Evolutionary conservation across 768 basidiomycete species (phyloP), one percentile per base, ranked within the genome.

Genomic region (Suillus cothurnatus): DNA sequence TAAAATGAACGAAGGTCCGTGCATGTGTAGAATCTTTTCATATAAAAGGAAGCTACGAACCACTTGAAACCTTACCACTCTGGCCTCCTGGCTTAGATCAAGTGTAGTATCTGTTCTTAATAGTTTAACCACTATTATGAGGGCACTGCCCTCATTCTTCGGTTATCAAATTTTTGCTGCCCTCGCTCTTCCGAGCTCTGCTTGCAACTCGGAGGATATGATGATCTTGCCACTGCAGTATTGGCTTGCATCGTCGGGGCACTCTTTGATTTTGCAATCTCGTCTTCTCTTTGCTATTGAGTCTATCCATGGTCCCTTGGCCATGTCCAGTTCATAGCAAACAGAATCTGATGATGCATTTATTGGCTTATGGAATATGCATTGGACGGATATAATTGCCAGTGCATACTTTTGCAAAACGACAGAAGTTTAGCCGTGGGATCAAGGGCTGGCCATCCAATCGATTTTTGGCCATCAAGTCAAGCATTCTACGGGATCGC

Each of bases 61-160:
- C 0, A 6, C 4, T 2, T 76, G 26, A 21, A 58, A 12, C 57
- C 57, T 39, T 72, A 81, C 80, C 80, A 81, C 80, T 81, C 80
- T 81, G 84, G 85, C 85, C 84, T 85, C 83, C 85, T 86, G 86
- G 86, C 85, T 87, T 86, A 86, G 86, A 87, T 87, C 86, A 87
- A 87, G 86, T 87, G 86, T 87, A 87, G 86, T 87, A 87, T 87
- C 86, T 87, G 85, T 87, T 86, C 84, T 86, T 85, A 81, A 82
- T 81, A 86, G 83, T 79, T 69, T 77, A 85, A 76, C 83, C 82
- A 82, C 84, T 85, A 83, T 84, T 83, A 84, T 83, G 81, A 75
- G 74, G 78, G 81, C 84, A 85, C 78, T 76, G 83, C 81, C 72
- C 76, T 77, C 78, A 80, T 82, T 83, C 69, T 73, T 73, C 84